Evolutionary conservation across 495 filamentous ascomycete genomes (phyloP).

Genomic region (Penicillium riverlandense): DNA sequence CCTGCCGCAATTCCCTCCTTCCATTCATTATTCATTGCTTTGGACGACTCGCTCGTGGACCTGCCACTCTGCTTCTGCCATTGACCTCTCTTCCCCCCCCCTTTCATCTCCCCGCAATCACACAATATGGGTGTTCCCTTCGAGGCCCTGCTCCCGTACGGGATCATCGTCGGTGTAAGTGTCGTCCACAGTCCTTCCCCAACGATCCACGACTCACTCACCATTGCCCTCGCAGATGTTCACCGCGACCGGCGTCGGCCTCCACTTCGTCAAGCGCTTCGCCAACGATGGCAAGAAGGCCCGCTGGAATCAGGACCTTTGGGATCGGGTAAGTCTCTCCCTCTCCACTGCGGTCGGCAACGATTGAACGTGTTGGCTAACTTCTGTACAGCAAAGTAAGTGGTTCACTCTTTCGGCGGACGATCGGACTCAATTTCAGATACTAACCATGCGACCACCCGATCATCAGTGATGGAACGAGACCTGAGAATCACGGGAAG

Average conservation of each 20-base stretch:
- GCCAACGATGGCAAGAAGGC: slow-evolving; percentile 84
- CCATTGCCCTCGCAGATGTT: slow-evolving; percentile 67
- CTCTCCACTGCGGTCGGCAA: slow-evolving; percentile 23
- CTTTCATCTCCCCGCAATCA: neutral
- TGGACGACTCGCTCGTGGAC: too few relatives aligned
- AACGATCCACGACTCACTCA: slow-evolving; percentile 17
- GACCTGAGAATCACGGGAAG: slow-evolving; percentile 84
- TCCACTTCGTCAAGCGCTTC: slow-evolving; percentile 66
- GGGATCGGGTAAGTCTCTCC: slow-evolving; percentile 72
- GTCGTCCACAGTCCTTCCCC: slow-evolving; percentile 9
- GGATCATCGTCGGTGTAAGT: slow-evolving; percentile 78
- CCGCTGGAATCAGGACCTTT: slow-evolving; percentile 78
- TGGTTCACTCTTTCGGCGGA: neutral
- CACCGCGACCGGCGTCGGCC: slow-evolving; percentile 67
- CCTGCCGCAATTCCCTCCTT: slow-evolving; percentile 5
- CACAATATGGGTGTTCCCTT: slow-evolving; percentile 87
- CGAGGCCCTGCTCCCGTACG: slow-evolving; percentile 91
- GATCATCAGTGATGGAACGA: slow-evolving; percentile 83
- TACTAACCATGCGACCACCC: neutral
- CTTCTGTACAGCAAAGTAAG: slow-evolving; percentile 65
- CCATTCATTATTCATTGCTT: too few relatives aligned
- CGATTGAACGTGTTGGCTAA: slow-evolving; percentile 33
- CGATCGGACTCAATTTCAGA: slow-evolving; percentile 1
- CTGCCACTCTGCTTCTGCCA: neutral
- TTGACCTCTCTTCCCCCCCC: neutral